A percentile compares a stretch with the other conserved stretches of the same genome.
Conservation (phyloP, 805 yeast genomes). For the Hanseniaspora vineae region DNA sequence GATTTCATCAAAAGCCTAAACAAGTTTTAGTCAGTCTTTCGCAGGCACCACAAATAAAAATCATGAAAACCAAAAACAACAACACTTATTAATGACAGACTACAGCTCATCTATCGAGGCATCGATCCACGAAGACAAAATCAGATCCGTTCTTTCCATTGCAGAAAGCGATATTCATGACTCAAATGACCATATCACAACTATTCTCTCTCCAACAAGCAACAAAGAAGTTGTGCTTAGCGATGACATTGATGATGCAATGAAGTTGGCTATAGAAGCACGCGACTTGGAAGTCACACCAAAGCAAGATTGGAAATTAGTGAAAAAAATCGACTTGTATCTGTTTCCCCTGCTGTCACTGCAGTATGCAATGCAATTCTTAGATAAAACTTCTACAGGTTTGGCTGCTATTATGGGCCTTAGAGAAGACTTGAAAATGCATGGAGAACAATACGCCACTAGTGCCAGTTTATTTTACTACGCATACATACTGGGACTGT, state of each 20-base stretch:
- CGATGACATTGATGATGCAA: slow-evolving; percentile 35
- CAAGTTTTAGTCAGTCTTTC: too few species aligned
- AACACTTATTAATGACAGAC: too few species aligned
- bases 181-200: slow-evolving; percentile 6
- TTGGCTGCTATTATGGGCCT: slow-evolving; percentile 43
- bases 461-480: slow-evolving; percentile 48
- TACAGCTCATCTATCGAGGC: background rate
- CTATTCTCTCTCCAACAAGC: slow-evolving; percentile 14
- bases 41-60: background rate
- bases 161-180: slow-evolving; percentile 5
- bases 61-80: background rate
- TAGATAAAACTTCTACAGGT: slow-evolving; percentile 45
- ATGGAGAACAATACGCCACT: slow-evolving; percentile 35
- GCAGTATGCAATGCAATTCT: slow-evolving; percentile 38
- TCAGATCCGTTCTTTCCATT: slow-evolving; percentile 4
- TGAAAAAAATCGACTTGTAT: slow-evolving; percentile 38
- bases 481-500: slow-evolving; percentile 38
- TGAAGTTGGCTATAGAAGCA: slow-evolving; percentile 27
- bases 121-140: slow-evolving; percentile 1
- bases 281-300: slow-evolving; percentile 20
- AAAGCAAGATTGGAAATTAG: slow-evolving; percentile 24
- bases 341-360: slow-evolving; percentile 39
- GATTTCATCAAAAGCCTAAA: too few species aligned
- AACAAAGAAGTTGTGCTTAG: slow-evolving; percentile 18
- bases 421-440: slow-evolving; percentile 32